A percentile compares a stretch with the other conserved stretches of the same genome.
These are phyloP conservation scores for Phytophthora melonis DNA, from an alignment of 352 stramenopile genomes.

Conservation along the genomic window DNA sequence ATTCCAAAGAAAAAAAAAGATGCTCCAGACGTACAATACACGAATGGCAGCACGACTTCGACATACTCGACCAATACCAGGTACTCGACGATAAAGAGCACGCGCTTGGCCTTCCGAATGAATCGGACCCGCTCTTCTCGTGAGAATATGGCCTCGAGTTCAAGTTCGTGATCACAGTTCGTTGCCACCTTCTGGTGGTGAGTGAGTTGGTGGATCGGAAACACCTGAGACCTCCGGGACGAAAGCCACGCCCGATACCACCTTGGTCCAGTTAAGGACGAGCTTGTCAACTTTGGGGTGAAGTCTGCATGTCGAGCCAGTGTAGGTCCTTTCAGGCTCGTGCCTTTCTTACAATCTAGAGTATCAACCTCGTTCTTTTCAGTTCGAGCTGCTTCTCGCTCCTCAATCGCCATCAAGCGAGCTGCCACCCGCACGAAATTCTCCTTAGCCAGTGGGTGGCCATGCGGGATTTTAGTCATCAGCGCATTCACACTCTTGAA, in stretches of 20 bases:
- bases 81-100: constrained; percentile 53
- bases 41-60: constrained; percentile 45
- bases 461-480: too few relatives aligned
- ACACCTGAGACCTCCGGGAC: constrained; percentile 5
- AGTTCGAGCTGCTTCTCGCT: not conserved
- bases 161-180: not conserved
- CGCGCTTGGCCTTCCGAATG: constrained; percentile 29
- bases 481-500: too few relatives aligned
- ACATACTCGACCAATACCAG: constrained; percentile 51
- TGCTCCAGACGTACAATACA: constrained; percentile 38
- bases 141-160: constrained; percentile 20
- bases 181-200: too few relatives aligned
- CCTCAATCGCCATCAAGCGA: constrained; percentile 6
- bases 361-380: not conserved
- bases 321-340: too few relatives aligned
- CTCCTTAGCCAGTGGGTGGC: too few relatives aligned
- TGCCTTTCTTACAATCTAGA: too few relatives aligned
- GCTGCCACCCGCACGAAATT: constrained; percentile 31
- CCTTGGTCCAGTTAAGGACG: too few relatives aligned
- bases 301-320: too few relatives aligned
- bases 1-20: not conserved
- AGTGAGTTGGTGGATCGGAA: not conserved
- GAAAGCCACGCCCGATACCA: too few relatives aligned
- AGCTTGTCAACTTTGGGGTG: too few relatives aligned
- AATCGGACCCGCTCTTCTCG: constrained; percentile 29